Evolutionary conservation across 176 grass and related monocot genomes (phyloP).

Genomic region (Oropetium thomaeum): DNA sequence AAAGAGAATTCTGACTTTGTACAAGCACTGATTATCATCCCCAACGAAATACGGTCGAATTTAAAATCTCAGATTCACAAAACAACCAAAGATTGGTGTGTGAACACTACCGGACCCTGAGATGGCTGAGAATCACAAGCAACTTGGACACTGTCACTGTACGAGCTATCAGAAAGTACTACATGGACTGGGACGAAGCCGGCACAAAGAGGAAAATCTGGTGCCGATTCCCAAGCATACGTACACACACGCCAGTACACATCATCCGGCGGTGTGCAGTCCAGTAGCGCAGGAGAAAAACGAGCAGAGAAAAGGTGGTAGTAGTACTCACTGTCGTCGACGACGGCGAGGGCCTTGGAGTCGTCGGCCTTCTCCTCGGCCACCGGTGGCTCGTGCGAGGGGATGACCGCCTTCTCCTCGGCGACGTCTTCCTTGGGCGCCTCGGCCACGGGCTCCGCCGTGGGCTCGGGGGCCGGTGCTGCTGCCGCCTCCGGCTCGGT

Average conservation of each 20-base stretch:
- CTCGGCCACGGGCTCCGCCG: slow-evolving; percentile 35
- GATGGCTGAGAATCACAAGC: too few species aligned
- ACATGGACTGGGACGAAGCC: slow-evolving; percentile 2
- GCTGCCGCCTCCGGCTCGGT: slow-evolving; percentile 21
- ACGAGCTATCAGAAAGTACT: slow-evolving; percentile 11
- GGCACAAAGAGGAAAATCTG: not conserved
- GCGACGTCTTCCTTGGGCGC: slow-evolving; percentile 82
- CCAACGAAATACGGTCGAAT: not conserved
- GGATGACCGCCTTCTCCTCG: slow-evolving; percentile 86
- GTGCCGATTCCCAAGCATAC: not conserved
- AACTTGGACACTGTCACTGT: slow-evolving; percentile 12
- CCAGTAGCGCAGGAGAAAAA: not conserved
- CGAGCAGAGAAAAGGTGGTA: not conserved
- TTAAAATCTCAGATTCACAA: not conserved
- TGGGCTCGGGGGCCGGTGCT: not conserved
- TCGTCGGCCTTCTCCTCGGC: slow-evolving; percentile 61
- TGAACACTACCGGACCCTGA: too few species aligned
- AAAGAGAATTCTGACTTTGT: not conserved
- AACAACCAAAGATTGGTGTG: not conserved
- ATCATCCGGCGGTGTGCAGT: not conserved
- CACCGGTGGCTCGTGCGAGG: slow-evolving; percentile 34
- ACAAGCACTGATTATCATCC: not conserved
- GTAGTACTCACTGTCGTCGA: slow-evolving; percentile 72
- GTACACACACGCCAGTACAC: not conserved
- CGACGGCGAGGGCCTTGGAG: slow-evolving; percentile 59